Conservation (phyloP, 139 green algal genomes). For the Pseudopediastrum boryanum region DNA sequence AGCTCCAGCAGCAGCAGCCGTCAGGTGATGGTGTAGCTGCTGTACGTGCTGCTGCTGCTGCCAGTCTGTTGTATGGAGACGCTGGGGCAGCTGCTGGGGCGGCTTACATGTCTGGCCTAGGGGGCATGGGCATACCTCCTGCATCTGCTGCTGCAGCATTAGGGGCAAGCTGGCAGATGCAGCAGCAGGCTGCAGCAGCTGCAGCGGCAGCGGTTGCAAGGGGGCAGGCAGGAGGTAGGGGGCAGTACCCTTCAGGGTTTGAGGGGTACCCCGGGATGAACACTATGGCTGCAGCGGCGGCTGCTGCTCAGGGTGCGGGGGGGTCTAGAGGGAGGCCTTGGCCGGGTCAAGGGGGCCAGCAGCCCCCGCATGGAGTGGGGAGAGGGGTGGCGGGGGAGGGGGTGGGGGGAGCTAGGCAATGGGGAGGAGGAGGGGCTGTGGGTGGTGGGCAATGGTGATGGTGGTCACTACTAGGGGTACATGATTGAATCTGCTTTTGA, state of each 20-base stretch:
- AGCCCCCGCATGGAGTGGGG: too few relatives aligned
- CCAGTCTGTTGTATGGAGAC: constrained; percentile 1
- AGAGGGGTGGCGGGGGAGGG: too few relatives aligned
- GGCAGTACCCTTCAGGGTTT: not conserved
- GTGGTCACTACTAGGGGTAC: too few relatives aligned
- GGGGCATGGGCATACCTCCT: constrained; percentile 5
- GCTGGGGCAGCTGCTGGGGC: not conserved
- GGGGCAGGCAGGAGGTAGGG: not conserved
- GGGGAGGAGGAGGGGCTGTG: too few relatives aligned
- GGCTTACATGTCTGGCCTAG: not conserved
- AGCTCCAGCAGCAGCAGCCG: not conserved
- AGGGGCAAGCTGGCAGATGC: constrained; percentile 22
- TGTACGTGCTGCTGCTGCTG: not conserved
- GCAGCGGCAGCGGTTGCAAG: constrained; percentile 4
- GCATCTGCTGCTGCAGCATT: constrained; percentile 9
- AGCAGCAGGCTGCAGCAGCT: constrained; percentile 26
- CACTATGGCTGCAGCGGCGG: not conserved
- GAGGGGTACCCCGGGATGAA: not conserved
- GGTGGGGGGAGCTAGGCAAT: too few relatives aligned
- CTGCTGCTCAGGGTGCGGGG: not conserved
- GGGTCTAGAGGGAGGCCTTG: too few relatives aligned
- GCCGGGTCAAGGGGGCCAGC: too few relatives aligned
- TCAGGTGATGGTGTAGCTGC: not conserved
- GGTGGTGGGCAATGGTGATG: too few relatives aligned
- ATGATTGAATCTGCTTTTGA: too few relatives aligned